A percentile compares a stretch with the other conserved stretches of the same genome.
These are phyloP conservation scores for Globisporangium spinosum DNA, from an alignment of 352 stramenopile genomes.

Conservation along the genomic window DNA sequence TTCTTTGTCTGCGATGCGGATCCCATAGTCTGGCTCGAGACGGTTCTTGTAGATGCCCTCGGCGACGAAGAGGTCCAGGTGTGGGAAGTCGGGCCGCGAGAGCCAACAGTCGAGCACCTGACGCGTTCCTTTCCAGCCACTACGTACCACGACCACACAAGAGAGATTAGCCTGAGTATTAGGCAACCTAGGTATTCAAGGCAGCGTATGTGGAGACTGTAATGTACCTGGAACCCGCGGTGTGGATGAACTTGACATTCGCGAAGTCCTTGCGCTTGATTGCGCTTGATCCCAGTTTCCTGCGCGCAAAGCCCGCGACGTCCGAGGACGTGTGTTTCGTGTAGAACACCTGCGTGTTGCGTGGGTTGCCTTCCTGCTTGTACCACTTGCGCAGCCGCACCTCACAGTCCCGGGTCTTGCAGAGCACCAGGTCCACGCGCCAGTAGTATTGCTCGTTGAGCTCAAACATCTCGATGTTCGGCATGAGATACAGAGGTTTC, in stretches of 20 bases:
- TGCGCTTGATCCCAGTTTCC: conserved; percentile 19
- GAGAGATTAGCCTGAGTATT: neutral
- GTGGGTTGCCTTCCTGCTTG: conserved; percentile 50
- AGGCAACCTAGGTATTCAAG: neutral
- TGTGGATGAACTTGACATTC: conserved; percentile 36
- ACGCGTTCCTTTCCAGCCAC: conserved; percentile 46
- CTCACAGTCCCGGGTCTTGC: conserved; percentile 44
- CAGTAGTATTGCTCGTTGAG: conserved; percentile 34
- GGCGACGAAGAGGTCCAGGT: conserved; percentile 39
- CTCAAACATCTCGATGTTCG: conserved; percentile 61
- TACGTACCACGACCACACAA: conserved; percentile 10
- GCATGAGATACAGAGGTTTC: conserved; percentile 48
- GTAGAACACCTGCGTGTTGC: conserved; percentile 45
- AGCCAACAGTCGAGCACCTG: conserved; percentile 51
- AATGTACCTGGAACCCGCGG: conserved; percentile 22
- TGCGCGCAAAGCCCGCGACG: conserved; percentile 30
- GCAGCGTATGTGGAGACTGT: no score
- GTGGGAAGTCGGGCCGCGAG: conserved; percentile 29
- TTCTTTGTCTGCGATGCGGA: neutral
- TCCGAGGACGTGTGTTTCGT: conserved; percentile 62
- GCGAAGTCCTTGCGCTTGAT: conserved; percentile 30
- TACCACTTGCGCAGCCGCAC: conserved; percentile 49
- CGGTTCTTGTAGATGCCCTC: conserved; percentile 28
- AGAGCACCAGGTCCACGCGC: conserved; percentile 40
- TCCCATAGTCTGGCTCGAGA: conserved; percentile 23